Evolutionary conservation across 768 basidiomycete species (phyloP), one percentile per base, ranked within the genome.

Genomic region (Boletus edulis): DNA sequence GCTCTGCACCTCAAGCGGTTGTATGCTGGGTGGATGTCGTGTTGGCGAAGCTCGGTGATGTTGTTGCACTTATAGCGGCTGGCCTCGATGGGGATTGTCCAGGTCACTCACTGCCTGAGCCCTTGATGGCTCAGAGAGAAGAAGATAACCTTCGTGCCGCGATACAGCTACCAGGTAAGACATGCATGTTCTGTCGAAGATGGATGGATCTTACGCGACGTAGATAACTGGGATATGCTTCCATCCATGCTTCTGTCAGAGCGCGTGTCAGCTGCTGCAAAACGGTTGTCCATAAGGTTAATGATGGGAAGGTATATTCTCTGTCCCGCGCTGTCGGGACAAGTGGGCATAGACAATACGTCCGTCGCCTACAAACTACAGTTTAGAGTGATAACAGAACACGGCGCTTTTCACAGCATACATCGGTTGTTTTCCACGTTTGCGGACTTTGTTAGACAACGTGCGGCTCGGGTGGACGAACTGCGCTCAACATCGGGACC

Each of bases 11-110:
- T n/a, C 52, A 67, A 4, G 65, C 75, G 13, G 56, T 79, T n/a
- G 70, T 84, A 49, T 89, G 82, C 61, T 89, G 85, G 84, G 81
- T 82, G 11, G 87, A 91, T 54, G 71, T 78, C 46, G 52, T 89
- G 8, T 63, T 91, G 22, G 78, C 78, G 11, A 81, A 76, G 59
- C 63, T 90, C 7, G 76, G 79, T 32, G 72, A 78, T 46, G 67
- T 69, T 13, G 58, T 63, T 20, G 59, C 72, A 32, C 49, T 59
- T n/a, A 44, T 78, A 47, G 71, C 72, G 9, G 61, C 64, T 5
- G 68, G 70, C 10, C 50, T 64, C 38, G 54, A 61, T 29, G 14
- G 39, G 31, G 42, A 45, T 29, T 48, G 52, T 20, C 49, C 55
- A 6, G 57, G 62, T 11, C 35, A 52, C 18, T 57, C 55, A 40